These are phyloP conservation scores for Butyriboletus loyo DNA, from an alignment of 768 basidiomycete genomes.

Conservation along the genomic window DNA sequence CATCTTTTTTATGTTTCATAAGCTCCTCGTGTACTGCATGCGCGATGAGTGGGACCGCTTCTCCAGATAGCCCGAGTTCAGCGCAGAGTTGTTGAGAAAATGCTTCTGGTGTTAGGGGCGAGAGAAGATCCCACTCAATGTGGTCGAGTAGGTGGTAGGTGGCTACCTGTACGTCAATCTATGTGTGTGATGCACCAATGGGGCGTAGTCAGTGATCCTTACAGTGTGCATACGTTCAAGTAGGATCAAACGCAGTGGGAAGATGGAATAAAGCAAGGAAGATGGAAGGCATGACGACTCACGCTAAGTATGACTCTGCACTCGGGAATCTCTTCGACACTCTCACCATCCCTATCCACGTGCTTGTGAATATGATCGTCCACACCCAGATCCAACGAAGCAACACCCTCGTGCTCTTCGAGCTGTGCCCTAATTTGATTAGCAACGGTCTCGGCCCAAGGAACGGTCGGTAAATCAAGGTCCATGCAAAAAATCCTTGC, in stretches of 20 bases:
- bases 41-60: constrained; percentile 84
- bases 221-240: constrained; percentile 15
- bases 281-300: constrained; percentile 27
- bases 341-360: constrained; percentile 36
- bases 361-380: constrained; percentile 20
- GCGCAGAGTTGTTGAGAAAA: constrained; percentile 78
- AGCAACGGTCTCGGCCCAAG: constrained; percentile 76
- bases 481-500: constrained; percentile 87
- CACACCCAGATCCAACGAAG: constrained; percentile 68
- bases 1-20: constrained; percentile 92
- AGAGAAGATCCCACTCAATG: constrained; percentile 98
- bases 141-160: constrained; percentile 90
- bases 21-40: constrained; percentile 96
- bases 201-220: constrained; percentile 9
- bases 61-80: constrained; percentile 86
- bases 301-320: constrained; percentile 82
- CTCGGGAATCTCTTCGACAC: constrained; percentile 64
- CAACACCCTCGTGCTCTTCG: constrained; percentile 84
- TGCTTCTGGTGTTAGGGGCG: constrained; percentile 81
- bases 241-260: constrained; percentile 13
- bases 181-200: neutral
- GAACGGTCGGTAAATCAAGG: constrained; percentile 65
- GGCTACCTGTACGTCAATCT: constrained; percentile 98
- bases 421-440: constrained; percentile 88
- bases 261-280: constrained; percentile 4